Conservation (phyloP, 2,329 filamentous ascomycete genomes). For the Fusarium drepaniforme region DNA sequence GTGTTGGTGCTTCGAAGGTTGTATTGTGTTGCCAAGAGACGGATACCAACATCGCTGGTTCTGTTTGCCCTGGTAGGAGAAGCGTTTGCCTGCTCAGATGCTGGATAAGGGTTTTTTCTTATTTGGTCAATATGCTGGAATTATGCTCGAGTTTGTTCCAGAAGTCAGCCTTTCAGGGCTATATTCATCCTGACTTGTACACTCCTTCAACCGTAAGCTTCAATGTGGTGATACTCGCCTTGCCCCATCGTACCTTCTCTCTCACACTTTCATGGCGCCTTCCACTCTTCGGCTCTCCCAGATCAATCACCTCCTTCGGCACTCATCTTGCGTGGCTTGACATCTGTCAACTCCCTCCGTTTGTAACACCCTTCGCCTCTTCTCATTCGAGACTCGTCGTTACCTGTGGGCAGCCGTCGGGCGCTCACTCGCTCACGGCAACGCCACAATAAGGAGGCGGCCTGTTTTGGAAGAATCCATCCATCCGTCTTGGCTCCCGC, state of each 20-base stretch:
- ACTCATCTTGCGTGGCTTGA: neutral
- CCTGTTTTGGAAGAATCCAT: neutral
- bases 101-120: neutral
- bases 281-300: neutral
- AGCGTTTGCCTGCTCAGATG: neutral
- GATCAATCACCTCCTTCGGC: neutral
- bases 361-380: neutral
- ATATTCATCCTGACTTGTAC: neutral
- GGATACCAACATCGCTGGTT: neutral
- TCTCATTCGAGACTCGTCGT: constrained; percentile 12
- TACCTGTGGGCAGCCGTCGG: constrained; percentile 20
- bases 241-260: neutral
- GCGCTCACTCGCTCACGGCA: constrained; percentile 7
- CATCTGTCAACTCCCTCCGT: constrained; percentile 4
- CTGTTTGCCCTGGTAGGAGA: neutral
- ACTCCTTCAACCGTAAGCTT: neutral
- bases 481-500: neutral
- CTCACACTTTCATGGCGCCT: neutral
- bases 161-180: neutral
- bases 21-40: neutral
- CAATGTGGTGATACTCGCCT: neutral
- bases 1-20: neutral
- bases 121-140: neutral
- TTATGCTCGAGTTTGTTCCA: neutral
- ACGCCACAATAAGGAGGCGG: neutral